Evolutionary conservation across 2,329 filamentous ascomycete genomes (phyloP), one percentile per base, ranked within the genome.

Genomic region (Aspergillus brasiliensis): DNA sequence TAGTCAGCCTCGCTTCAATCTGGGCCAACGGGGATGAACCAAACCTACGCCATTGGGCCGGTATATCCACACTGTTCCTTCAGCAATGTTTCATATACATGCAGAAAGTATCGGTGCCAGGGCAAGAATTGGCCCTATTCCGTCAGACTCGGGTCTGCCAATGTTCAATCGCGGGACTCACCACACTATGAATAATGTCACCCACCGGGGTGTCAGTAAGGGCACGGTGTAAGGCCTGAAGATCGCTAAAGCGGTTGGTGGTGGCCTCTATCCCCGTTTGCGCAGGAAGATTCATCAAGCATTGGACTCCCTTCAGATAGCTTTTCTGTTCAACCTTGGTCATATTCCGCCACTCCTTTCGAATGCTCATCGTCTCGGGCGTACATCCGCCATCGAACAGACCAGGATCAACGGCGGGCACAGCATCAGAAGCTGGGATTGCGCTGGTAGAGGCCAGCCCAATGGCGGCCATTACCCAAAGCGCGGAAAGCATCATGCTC

Each of bases 331-430:
- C 27, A 5, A 34, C 25, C 27, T 34, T 19, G 48, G 28, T 21
- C 27, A 51, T 28, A 7, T 51, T 51, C 17, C 48, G 48, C 28
- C 48, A 51, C 15, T 51, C 48, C 48, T 51, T 51, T 11, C 48
- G 28, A 34, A 34, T 37, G 1, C 13, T 28, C n/a, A 37, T 13
- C 25, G n/a, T 28, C 48, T 51, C 48, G 3, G 27, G 48, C 28
- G 48, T 51, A 34, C 28, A 51, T 11, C 13, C 27, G 1, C 48
- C 48, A 7, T 10, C 11, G 11, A 34, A 51, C 1, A 51, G 28
- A 5, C 19, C 15, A 10, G 27, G 13, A 21, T 51, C 48, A 17
- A 51, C 25, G 15, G 28, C 23, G 8, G 40, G 11, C 19, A 11
- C 17, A 1, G 40, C 40, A 21, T 19, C 17, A 11, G 40, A 42